These are phyloP conservation scores for Talaromyces sp. DNA, from an alignment of 2,329 filamentous ascomycete species.

Conservation along the genomic window DNA sequence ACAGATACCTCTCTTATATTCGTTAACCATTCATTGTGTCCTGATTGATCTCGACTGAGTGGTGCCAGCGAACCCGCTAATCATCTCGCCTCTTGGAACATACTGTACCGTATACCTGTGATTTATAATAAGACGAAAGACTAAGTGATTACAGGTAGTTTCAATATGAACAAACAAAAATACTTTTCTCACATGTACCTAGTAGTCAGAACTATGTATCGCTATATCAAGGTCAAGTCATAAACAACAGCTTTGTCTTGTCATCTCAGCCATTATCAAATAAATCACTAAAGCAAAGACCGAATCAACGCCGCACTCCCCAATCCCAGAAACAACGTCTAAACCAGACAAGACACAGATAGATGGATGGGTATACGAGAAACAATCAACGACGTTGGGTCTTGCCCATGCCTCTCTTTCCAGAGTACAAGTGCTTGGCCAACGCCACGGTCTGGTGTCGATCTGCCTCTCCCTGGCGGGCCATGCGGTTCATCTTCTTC, in stretches of 20 bases:
- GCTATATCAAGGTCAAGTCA: not conserved
- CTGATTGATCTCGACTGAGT: too few relatives aligned
- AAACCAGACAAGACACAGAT: not conserved
- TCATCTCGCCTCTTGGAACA: too few relatives aligned
- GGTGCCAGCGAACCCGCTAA: too few relatives aligned
- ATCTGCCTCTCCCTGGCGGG: slow-evolving; percentile 93
- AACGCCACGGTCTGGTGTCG: slow-evolving; percentile 76
- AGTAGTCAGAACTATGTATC: not conserved
- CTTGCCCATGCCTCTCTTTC: slow-evolving; percentile 93
- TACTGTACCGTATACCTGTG: too few relatives aligned
- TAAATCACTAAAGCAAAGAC: not conserved
- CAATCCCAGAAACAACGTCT: not conserved
- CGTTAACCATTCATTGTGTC: too few relatives aligned
- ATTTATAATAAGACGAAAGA: too few relatives aligned
- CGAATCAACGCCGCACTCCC: not conserved
- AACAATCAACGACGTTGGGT: slow-evolving; percentile 46
- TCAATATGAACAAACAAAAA: not conserved
- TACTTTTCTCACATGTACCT: not conserved
- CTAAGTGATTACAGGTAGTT: too few relatives aligned
- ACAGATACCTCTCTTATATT: too few relatives aligned
- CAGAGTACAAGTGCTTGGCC: slow-evolving; percentile 84
- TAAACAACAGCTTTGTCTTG: not conserved
- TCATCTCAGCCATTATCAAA: not conserved
- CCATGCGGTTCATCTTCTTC: slow-evolving; percentile 98
- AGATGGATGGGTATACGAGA: not conserved